phyloP scores from a whole-genome alignment of 495 filamentous ascomycete genomes.

The Cenococcum geophilum region DNA sequence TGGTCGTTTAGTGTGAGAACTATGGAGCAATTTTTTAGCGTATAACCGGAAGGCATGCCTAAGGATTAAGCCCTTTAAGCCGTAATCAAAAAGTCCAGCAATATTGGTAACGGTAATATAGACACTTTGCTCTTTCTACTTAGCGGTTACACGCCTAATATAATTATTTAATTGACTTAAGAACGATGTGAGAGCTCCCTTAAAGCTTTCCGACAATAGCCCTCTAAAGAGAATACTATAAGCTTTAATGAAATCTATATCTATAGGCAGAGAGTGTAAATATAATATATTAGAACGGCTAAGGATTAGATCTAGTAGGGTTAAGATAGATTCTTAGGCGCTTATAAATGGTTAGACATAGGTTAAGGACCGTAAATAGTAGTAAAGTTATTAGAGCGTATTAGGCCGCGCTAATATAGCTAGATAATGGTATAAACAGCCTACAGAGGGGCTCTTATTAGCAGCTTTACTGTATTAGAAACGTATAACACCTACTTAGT shows the following conservation, averaged over 20 bases:
- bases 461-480: conserved; percentile 82
- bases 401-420: too few relatives aligned
- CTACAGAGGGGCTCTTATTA: too few relatives aligned
- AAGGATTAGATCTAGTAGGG: conserved; percentile 64
- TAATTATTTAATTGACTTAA: conserved; percentile 51
- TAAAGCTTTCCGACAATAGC: conserved; percentile 46
- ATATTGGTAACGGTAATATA: conserved; percentile 49
- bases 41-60: too few relatives aligned
- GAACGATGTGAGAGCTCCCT: conserved; percentile 47
- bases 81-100: conserved; percentile 54
- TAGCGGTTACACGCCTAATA: conserved; percentile 50
- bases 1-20: too few relatives aligned
- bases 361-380: too few relatives aligned
- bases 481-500: conserved; percentile 68
- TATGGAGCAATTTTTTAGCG: too few relatives aligned
- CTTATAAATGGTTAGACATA: conserved; percentile 39
- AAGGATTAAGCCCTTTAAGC: conserved; percentile 47
- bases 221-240: too few relatives aligned
- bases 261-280: too few relatives aligned
- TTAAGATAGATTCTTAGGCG: conserved; percentile 63
- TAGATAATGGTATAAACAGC: too few relatives aligned
- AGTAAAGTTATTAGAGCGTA: too few relatives aligned
- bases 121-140: conserved; percentile 61
- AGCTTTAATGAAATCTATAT: too few relatives aligned
- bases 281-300: conserved; percentile 35